A percentile compares a stretch with the other conserved stretches of the same genome.
Evolutionary conservation across 1,284 basidiomycete genomes (phyloP).

Genomic region (Leccinum griseonigrum): DNA sequence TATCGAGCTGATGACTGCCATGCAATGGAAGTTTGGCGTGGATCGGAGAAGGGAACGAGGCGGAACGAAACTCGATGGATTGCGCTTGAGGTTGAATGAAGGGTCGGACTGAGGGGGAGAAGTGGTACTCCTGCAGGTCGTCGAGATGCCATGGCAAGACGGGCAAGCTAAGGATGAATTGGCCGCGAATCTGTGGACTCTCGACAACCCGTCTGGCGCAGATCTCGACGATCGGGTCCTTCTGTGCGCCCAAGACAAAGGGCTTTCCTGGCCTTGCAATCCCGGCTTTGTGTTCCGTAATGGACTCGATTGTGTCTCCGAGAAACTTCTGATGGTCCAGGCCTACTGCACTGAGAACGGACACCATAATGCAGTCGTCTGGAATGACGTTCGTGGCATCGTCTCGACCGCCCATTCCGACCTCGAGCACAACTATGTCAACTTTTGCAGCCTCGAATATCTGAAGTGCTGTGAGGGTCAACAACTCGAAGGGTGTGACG

Average conservation of each 20-base stretch:
- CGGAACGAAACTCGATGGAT: constrained; percentile 41
- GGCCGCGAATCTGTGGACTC: constrained; percentile 35
- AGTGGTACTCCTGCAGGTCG: constrained; percentile 32
- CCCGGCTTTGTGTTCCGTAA: constrained; percentile 82
- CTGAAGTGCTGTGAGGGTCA: constrained; percentile 74
- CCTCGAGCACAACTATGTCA: constrained; percentile 88
- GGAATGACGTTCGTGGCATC: constrained; percentile 94
- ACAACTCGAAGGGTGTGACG: constrained; percentile 82
- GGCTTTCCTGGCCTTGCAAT: constrained; percentile 73
- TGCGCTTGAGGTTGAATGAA: constrained; percentile 43
- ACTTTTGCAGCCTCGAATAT: constrained; percentile 68
- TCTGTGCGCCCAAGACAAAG: constrained; percentile 76
- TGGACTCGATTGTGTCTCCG: constrained; percentile 72
- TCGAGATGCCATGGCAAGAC: constrained; percentile 22
- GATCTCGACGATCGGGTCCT: constrained; percentile 48
- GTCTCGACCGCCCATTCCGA: constrained; percentile 89
- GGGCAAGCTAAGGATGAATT: constrained; percentile 36
- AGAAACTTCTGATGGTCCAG: constrained; percentile 93
- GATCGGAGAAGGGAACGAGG: constrained; percentile 41
- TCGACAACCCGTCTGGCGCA: constrained; percentile 42
- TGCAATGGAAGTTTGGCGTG: constrained; percentile 57
- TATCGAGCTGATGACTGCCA: constrained; percentile 82
- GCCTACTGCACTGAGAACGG: constrained; percentile 83
- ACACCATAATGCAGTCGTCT: constrained; percentile 68
- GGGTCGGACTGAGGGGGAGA: constrained; percentile 33